These are phyloP conservation scores for Lichenothelia convexa DNA, from an alignment of 495 filamentous ascomycete genomes.

Conservation along the genomic window DNA sequence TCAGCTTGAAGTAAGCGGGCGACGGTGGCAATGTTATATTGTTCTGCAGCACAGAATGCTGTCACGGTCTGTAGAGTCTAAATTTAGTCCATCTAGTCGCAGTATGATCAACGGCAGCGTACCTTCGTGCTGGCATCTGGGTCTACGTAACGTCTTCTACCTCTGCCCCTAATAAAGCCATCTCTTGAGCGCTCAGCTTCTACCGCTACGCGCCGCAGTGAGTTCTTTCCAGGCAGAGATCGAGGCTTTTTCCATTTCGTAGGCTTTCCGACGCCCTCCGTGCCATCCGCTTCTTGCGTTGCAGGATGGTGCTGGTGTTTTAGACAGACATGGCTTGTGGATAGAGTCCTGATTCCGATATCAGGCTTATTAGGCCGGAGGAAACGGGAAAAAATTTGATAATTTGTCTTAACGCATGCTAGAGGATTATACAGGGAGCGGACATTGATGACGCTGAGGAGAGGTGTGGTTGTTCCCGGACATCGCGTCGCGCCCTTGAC, in stretches of 20 bases:
- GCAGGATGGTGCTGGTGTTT: too few species aligned
- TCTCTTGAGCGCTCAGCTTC: constrained; percentile 21
- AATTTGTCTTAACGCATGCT: too few species aligned
- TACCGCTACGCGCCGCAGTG: constrained; percentile 19
- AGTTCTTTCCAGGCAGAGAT: constrained; percentile 11
- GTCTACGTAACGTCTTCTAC: constrained; percentile 18
- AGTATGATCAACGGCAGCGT: too few species aligned
- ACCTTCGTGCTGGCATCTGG: constrained; percentile 23
- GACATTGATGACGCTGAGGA: too few species aligned
- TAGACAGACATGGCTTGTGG: too few species aligned
- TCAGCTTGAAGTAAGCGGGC: constrained; percentile 50
- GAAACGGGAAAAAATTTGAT: too few species aligned
- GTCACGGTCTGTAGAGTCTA: constrained; percentile 43
- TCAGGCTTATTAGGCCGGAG: too few species aligned
- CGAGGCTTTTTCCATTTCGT: not conserved
- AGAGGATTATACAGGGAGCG: too few species aligned
- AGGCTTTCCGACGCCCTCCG: not conserved
- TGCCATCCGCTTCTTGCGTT: not conserved
- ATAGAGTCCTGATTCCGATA: too few species aligned
- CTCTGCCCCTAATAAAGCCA: constrained; percentile 16
- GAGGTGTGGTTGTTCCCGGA: too few species aligned
- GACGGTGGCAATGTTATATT: constrained; percentile 61
- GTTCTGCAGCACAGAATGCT: constrained; percentile 71
- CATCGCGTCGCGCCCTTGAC: too few species aligned
- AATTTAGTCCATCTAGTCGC: too few species aligned